These are phyloP conservation scores for Panellus pusillus DNA, from an alignment of 768 basidiomycete genomes.

Conservation along the genomic window DNA sequence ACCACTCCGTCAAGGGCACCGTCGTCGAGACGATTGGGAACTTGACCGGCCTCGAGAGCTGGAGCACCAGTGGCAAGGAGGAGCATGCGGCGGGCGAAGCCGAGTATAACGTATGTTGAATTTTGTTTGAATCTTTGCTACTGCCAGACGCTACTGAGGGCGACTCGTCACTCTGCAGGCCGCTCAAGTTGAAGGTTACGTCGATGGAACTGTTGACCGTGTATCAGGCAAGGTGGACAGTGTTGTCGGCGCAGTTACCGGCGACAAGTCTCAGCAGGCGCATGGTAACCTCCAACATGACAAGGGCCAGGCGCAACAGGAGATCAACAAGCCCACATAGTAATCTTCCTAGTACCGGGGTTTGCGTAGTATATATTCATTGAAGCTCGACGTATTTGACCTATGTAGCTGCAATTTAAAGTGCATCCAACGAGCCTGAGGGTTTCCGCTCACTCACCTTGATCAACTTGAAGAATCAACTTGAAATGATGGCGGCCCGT, in stretches of 20 bases:
- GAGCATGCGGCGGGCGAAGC: conserved; percentile 41
- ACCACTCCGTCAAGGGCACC: conserved; percentile 12
- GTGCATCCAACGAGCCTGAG: too few relatives aligned
- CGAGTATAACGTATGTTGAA: conserved; percentile 24
- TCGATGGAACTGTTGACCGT: conserved; percentile 37
- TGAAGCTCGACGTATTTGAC: too few relatives aligned
- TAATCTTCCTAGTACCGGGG: too few relatives aligned
- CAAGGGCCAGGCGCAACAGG: conserved; percentile 49
- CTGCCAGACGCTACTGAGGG: too few relatives aligned
- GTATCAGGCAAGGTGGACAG: conserved; percentile 36
- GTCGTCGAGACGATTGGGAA: conserved; percentile 33
- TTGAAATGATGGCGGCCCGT: too few relatives aligned
- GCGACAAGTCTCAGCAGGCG: conserved; percentile 37
- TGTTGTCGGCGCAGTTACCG: conserved; percentile 37
- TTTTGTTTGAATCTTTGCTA: too few relatives aligned
- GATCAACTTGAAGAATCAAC: too few relatives aligned
- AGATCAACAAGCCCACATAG: conserved; percentile 37
- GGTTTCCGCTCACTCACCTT: too few relatives aligned
- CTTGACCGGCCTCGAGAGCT: conserved; percentile 34
- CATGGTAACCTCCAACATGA: conserved; percentile 48
- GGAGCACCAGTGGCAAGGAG: conserved; percentile 36
- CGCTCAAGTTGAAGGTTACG: conserved; percentile 37
- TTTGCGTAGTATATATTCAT: too few relatives aligned
- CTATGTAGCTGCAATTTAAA: too few relatives aligned
- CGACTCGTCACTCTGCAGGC: conserved; percentile 18